Conservation (phyloP, 2,329 filamentous ascomycete genomes). For the Alternaria triticimaculans region DNA sequence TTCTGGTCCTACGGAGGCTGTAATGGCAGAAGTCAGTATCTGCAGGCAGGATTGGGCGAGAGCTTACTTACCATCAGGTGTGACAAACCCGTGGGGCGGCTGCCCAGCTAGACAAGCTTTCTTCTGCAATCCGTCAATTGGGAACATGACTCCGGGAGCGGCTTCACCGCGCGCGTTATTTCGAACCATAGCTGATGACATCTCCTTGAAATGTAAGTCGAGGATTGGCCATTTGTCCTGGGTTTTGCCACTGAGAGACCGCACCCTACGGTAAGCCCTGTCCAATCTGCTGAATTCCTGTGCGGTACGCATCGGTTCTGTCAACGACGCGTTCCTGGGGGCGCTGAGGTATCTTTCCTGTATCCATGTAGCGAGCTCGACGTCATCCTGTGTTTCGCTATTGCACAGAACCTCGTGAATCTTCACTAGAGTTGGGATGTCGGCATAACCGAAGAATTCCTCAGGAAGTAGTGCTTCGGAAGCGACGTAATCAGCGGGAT, state of each 20-base stretch:
- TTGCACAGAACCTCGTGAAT: constrained; percentile 30
- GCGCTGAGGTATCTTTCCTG: constrained; percentile 29
- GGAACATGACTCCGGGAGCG: constrained; percentile 14
- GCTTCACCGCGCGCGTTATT: constrained; percentile 25
- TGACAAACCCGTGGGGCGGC: neutral
- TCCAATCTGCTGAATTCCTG: constrained; percentile 34
- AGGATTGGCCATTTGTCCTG: constrained; percentile 45
- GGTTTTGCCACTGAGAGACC: constrained; percentile 35
- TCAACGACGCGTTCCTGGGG: constrained; percentile 7
- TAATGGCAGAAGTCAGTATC: neutral
- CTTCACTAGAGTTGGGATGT: constrained; percentile 27
- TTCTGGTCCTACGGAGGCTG: neutral
- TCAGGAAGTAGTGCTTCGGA: constrained; percentile 19
- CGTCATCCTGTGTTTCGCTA: constrained; percentile 29
- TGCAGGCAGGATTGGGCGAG: neutral
- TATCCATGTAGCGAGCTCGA: constrained; percentile 30
- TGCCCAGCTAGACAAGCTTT: neutral
- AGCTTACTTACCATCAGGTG: neutral
- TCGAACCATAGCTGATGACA: constrained; percentile 26
- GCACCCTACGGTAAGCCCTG: constrained; percentile 38
- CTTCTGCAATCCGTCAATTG: constrained; percentile 1
- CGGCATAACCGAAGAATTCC: constrained; percentile 28
- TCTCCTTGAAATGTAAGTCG: constrained; percentile 28
- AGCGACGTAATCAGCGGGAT: constrained; percentile 4
- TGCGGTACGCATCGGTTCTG: constrained; percentile 22